Evolutionary conservation across 129 eudicot species (phyloP).

Genomic region (Centella asiatica): DNA sequence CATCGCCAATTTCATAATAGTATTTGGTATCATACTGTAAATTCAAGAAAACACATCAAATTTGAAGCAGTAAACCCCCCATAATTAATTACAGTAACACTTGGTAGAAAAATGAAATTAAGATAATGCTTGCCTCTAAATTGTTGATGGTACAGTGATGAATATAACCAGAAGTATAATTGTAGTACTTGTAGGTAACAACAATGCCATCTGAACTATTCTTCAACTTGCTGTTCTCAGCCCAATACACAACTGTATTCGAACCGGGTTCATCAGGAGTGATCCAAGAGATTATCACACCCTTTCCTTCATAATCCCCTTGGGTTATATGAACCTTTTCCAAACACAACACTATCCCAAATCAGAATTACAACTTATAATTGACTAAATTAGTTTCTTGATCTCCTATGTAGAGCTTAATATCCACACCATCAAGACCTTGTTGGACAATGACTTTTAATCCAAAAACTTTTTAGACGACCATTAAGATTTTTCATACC

Average conservation of each 20-base stretch:
- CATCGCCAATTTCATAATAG: conserved; percentile 58
- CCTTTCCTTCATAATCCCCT: conserved; percentile 82
- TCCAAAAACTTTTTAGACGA: no score
- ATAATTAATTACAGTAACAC: no score
- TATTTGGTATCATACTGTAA: conserved; percentile 79
- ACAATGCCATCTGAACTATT: conserved; percentile 38
- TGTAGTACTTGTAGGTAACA: conserved; percentile 63
- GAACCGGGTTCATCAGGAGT: conserved; percentile 79
- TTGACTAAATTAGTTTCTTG: not conserved
- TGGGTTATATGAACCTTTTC: conserved; percentile 90
- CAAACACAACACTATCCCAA: conserved; percentile 10
- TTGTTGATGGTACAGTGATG: conserved; percentile 75
- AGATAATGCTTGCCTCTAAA: conserved; percentile 29
- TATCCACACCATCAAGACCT: no score
- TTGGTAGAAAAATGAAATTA: not conserved
- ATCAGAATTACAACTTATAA: not conserved
- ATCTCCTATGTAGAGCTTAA: no score
- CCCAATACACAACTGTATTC: conserved; percentile 55
- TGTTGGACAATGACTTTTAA: no score
- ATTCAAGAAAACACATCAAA: conserved; percentile 1
- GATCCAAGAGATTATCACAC: conserved; percentile 73
- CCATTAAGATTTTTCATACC: no score
- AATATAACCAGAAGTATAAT: conserved; percentile 84
- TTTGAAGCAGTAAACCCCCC: not conserved
- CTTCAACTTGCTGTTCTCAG: conserved; percentile 35